Base-by-base conservation (phyloP, 2,329 filamentous ascomycete genomes). In the Samsoniella hepiali region DNA sequence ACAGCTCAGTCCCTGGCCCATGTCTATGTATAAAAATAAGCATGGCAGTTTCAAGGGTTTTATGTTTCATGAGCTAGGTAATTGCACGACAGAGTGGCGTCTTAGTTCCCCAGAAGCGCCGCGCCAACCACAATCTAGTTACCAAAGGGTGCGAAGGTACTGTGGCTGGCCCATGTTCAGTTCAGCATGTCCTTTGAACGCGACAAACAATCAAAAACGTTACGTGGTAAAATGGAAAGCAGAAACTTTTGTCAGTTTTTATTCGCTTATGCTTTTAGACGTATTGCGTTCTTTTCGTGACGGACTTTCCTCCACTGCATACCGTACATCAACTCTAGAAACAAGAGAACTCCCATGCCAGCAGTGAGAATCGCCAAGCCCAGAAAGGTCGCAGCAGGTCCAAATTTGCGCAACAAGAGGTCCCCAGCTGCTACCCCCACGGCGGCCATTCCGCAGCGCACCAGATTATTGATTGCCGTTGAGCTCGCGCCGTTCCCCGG, bases 341-440 rank as follows among this genome's bases (percentile, higher is more conserved):
- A n/a, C 9, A 63, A 15, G 1, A 63, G 40, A 3, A 56, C 29
- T 5, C 54, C 42, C 55, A 65, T 63, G 15, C 49, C 22, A 6
- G 17, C 36, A 2, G 64, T 49, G 29, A 63, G 4, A 7, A 65
- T 29, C 10, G 36, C 60, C 29, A 65, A n/a, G 7, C 54, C 55
- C 15, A 65, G 15, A 27, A 65, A 65, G 5, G 64, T 57, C 8
- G 60, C 60, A 0, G 50, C 60, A 4, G 64, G 34, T 15, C 59
- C 53, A 32, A 56, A 56, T 5, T 3, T 42, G 0, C 15, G 36
- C 11, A 56, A 3, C 53, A 56, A 10, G 1, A 56, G 5, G 53
- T 44, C 53, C 9, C 53, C 53, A 22, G 31, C 22, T 5, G 53
- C 53, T 11, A 56, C 53, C 6, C 53, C 53, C 5, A 56, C 36